Conservation (phyloP, 2,329 filamentous ascomycete species). For the Periconia sp. region DNA sequence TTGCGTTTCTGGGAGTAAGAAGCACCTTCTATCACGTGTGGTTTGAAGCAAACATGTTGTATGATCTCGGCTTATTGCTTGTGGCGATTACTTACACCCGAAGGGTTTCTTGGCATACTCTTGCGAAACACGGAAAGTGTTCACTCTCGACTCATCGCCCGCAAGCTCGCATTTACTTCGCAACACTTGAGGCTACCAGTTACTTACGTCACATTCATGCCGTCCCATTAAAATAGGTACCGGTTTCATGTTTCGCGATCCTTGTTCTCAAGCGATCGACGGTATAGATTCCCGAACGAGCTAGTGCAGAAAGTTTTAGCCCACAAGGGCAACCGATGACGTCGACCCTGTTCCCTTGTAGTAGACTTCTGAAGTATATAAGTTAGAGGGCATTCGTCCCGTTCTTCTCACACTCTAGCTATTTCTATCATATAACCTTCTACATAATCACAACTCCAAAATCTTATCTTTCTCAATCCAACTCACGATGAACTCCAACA, state of each 20-base stretch:
- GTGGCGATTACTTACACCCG: no score
- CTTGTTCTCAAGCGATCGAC: background rate
- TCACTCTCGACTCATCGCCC: no score
- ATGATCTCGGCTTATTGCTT: no score
- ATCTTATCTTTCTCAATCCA: slow-evolving; percentile 7
- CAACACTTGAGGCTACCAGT: no score
- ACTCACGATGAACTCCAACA: background rate
- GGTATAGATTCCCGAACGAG: background rate
- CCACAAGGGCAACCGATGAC: background rate
- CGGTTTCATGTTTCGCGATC: background rate
- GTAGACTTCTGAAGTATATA: background rate
- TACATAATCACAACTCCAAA: background rate
- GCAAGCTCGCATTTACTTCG: no score
- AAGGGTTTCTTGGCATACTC: no score
- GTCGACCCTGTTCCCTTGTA: background rate
- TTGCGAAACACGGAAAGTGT: no score
- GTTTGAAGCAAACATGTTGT: no score
- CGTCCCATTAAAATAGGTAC: no score
- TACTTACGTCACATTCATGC: no score
- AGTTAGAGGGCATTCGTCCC: background rate
- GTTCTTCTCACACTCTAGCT: background rate
- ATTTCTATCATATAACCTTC: background rate
- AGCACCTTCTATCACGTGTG: no score
- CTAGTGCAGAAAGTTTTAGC: background rate
- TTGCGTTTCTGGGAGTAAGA: no score